A percentile compares a stretch with the other conserved stretches of the same genome.
Conservation (phyloP, 768 basidiomycete species). For the Phaffia tasmanica region DNA sequence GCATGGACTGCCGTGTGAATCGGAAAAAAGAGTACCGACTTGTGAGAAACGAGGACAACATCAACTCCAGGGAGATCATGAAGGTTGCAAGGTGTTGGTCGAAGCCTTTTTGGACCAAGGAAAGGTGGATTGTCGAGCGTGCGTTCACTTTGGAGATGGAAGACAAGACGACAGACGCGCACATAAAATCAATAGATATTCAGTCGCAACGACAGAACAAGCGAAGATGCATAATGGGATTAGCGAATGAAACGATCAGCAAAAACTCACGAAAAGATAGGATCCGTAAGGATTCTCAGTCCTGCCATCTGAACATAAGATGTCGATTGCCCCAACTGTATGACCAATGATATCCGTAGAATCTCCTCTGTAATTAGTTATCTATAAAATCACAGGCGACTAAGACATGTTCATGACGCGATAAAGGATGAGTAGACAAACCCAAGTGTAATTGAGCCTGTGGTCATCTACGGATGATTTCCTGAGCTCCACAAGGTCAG, state of each 20-base stretch:
- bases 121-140: constrained; percentile 31
- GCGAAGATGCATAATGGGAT: not conserved
- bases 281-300: constrained; percentile 37
- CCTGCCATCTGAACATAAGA: constrained; percentile 36
- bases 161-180: not conserved
- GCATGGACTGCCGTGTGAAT: not conserved
- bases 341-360: not conserved
- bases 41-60: constrained; percentile 37
- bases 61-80: constrained; percentile 34
- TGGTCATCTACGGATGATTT: not conserved
- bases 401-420: constrained; percentile 30
- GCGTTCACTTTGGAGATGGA: constrained; percentile 21
- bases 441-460: constrained; percentile 15
- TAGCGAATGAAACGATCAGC: not conserved
- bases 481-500: constrained; percentile 12
- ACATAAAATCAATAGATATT: not conserved
- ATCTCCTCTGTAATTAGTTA: not conserved
- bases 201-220: not conserved
- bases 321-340: constrained; percentile 38
- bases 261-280: constrained; percentile 31
- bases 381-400: constrained; percentile 17
- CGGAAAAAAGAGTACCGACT: constrained; percentile 27
- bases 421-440: constrained; percentile 19
- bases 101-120: constrained; percentile 33
- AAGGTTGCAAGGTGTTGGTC: constrained; percentile 34